Percentiles rank a stretch among this genome's conserved stretches.
These are phyloP conservation scores for Fusarium burgessii DNA, from an alignment of 2,329 filamentous ascomycete genomes.

Conservation along the genomic window DNA sequence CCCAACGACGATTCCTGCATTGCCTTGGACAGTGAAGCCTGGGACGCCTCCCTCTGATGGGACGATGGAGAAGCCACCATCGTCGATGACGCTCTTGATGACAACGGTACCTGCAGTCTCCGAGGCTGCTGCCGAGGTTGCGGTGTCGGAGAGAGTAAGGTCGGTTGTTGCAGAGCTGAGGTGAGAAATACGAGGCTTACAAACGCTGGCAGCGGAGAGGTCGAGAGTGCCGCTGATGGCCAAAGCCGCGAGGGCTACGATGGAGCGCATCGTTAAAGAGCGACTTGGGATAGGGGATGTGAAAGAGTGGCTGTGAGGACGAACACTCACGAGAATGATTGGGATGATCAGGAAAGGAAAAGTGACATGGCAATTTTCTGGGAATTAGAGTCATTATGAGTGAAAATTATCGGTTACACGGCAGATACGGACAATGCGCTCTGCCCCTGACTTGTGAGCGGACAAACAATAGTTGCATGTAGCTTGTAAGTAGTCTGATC, in stretches of 20 bases:
- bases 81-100: conserved; percentile 1
- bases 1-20: conserved; percentile 1
- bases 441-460: background rate
- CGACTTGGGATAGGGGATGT: background rate
- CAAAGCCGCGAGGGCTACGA: background rate
- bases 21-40: conserved; percentile 1
- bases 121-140: background rate
- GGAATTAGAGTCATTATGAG: background rate
- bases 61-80: background rate
- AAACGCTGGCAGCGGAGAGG: background rate
- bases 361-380: background rate
- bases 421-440: background rate
- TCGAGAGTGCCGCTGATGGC: background rate
- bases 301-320: conserved; percentile 21
- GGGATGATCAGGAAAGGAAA: background rate
- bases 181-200: background rate
- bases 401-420: background rate
- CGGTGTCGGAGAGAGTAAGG: background rate
- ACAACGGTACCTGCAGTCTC: background rate
- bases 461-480: background rate
- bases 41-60: background rate
- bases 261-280: background rate
- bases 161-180: background rate
- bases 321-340: background rate
- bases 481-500: background rate